These are phyloP conservation scores for Coelastrella sp. DNA, from an alignment of 139 green algal species.

Conservation along the genomic window DNA sequence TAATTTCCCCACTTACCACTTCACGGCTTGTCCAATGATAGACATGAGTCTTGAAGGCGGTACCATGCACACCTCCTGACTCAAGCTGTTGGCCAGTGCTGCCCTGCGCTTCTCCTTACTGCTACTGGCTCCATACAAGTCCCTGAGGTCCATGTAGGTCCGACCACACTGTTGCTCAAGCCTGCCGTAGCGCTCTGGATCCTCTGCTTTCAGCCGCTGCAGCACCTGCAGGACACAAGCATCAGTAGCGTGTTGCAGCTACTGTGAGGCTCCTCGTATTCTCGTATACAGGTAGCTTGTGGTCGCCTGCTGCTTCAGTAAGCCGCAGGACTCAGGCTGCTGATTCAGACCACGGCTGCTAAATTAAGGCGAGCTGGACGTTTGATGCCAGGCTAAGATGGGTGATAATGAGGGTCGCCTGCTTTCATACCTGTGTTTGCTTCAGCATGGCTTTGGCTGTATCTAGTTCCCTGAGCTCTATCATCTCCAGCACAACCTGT, in stretches of 20 bases:
- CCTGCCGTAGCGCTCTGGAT: conserved; percentile 86
- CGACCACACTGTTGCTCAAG: conserved; percentile 86
- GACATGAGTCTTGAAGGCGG: conserved; percentile 94
- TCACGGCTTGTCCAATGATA: conserved; percentile 95
- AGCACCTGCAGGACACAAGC: conserved; percentile 65
- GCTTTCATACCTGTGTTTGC: conserved; percentile 79
- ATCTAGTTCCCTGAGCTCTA: conserved; percentile 94
- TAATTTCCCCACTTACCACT: too few relatives aligned
- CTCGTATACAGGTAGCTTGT: too few relatives aligned
- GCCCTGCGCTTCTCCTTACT: conserved; percentile 90
- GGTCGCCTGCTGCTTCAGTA: too few relatives aligned
- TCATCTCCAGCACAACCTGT: conserved; percentile 96
- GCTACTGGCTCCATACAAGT: conserved; percentile 77
- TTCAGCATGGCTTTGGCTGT: conserved; percentile 92
- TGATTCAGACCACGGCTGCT: too few relatives aligned
- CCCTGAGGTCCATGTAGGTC: conserved; percentile 85
- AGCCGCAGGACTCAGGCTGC: too few relatives aligned
- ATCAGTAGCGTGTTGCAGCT: too few relatives aligned
- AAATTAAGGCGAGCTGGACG: too few relatives aligned
- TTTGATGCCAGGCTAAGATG: too few relatives aligned
- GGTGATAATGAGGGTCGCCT: too few relatives aligned
- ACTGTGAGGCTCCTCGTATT: too few relatives aligned
- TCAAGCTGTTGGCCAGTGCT: conserved; percentile 81
- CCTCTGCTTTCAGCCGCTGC: conserved; percentile 83
- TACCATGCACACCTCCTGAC: conserved; percentile 90